A percentile compares a stretch with the other conserved stretches of the same genome.
These are phyloP conservation scores for Amphibolis antarctica DNA, from an alignment of 106 monocot genomes.

Conservation along the genomic window DNA sequence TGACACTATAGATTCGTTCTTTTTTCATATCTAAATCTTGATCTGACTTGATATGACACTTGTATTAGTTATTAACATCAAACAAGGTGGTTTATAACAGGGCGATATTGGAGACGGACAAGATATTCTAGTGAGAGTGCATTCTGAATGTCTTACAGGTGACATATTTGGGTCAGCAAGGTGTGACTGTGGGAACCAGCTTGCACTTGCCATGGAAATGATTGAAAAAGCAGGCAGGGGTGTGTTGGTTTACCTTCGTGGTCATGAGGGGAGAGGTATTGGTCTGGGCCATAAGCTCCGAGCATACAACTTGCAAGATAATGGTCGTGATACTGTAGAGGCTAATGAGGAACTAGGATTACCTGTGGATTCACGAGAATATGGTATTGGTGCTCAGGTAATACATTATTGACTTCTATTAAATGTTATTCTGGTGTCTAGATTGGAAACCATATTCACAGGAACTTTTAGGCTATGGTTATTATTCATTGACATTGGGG, in stretches of 20 bases:
- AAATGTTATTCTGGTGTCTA: too few species aligned
- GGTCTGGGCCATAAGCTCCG: slow-evolving; percentile 97
- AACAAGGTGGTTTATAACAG: slow-evolving; percentile 16
- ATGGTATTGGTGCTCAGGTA: slow-evolving; percentile 97
- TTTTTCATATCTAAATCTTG: too few species aligned
- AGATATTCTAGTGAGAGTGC: slow-evolving; percentile 80
- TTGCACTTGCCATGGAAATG: slow-evolving; percentile 66
- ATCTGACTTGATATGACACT: not conserved
- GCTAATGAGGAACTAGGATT: slow-evolving; percentile 87
- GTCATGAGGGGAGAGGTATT: slow-evolving; percentile 93
- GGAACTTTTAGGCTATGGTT: too few species aligned
- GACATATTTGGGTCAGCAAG: slow-evolving; percentile 50
- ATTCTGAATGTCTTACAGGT: slow-evolving; percentile 85
- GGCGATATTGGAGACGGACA: slow-evolving; percentile 88
- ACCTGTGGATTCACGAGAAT: slow-evolving; percentile 90
- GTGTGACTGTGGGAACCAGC: slow-evolving; percentile 89
- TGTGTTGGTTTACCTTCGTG: slow-evolving; percentile 86
- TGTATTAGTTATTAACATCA: not conserved
- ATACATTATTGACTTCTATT: not conserved
- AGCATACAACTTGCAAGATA: slow-evolving; percentile 91
- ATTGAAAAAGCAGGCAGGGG: slow-evolving; percentile 86
- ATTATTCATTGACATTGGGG: too few species aligned
- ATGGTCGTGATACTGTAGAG: slow-evolving; percentile 85
- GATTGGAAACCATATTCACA: too few species aligned
- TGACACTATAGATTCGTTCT: not conserved